Evolutionary conservation across 1,139 yeast species (phyloP), one percentile per base, ranked within the genome.

Genomic region (Candida sp.): DNA sequence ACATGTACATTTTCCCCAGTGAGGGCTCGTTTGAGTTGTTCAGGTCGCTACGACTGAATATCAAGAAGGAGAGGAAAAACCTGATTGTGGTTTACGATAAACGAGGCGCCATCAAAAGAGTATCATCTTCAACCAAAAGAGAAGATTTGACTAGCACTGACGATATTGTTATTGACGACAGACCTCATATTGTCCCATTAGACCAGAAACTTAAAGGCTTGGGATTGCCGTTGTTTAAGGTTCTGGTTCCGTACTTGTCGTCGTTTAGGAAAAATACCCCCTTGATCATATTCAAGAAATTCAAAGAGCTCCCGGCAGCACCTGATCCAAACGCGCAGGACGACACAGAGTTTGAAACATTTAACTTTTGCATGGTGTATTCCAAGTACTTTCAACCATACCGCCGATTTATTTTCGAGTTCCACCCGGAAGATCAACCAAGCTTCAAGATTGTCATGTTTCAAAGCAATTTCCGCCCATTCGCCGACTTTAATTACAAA

Each of bases 191-290:
- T 3, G 60, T 74, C 2, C 78, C 80, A 0, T 52, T 72, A 4
- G 69, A 64, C 25, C 63, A 63, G 48, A 75, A 73, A 48, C 39
- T 59, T 7, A 58, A 58, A 50, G 81, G 80, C 0, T 33, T 58
- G 32, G 81, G 79, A 0, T 57, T 75, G 42, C 82, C 82, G 0
- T 51, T 76, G 7, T 67, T 77, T 56, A 74, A 69, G 55, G 57
- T 75, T 9, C 61, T 58, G 34, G 67, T 66, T 1, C 81, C 80
- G 0, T 72, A 70, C 56, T 62, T 76, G 64, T 67, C 77, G 3
- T 56, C 67, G 1, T 68, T 74, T 51, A 63, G 77, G n/a, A 72
- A 71, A 49, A 69, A 66, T 46, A 56, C 73, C 1, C 80, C 82
- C 1, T 71, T 62, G 48, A 61, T 75, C 49, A 52, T 68, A 2